Percentiles rank a stretch among this genome's conserved stretches.
These are phyloP conservation scores for Pichia sp. DNA, from an alignment of 1,139 yeast species.

Conservation along the genomic window DNA sequence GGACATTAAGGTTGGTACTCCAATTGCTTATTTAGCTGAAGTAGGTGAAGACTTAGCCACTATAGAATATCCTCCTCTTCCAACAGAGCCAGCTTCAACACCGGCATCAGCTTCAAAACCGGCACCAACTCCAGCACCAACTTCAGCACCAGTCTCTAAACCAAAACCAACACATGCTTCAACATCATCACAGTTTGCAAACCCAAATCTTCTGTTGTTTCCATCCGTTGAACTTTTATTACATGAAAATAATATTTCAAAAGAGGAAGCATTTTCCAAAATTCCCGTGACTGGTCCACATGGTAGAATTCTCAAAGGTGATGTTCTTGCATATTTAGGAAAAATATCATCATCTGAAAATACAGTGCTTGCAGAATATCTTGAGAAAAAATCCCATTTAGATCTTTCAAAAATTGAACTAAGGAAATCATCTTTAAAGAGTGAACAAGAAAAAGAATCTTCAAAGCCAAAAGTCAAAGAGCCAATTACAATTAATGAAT, in stretches of 20 bases:
- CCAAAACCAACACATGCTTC: constrained; percentile 12
- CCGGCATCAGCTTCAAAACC: constrained; percentile 20
- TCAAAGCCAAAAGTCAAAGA: constrained; percentile 11
- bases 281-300: constrained; percentile 85
- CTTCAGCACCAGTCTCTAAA: neutral
- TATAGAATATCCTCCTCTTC: constrained; percentile 48
- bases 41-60: constrained; percentile 71
- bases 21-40: constrained; percentile 86
- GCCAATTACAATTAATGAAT: constrained; percentile 13
- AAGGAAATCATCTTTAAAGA: constrained; percentile 34
- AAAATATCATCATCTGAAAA: constrained; percentile 53
- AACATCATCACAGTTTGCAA: constrained; percentile 34
- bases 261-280: constrained; percentile 60
- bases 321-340: constrained; percentile 79
- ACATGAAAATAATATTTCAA: constrained; percentile 53
- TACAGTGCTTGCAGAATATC: constrained; percentile 45
- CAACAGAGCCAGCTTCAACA: constrained; percentile 14
- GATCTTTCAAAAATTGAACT: constrained; percentile 70
- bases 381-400: constrained; percentile 55
- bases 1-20: constrained; percentile 77
- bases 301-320: constrained; percentile 86
- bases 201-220: constrained; percentile 58
- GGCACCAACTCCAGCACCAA: constrained; percentile 21
- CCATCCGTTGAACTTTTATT: constrained; percentile 78
- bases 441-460: constrained; percentile 4